A percentile compares a stretch with the other conserved stretches of the same genome.
Conservation (phyloP, 1,284 basidiomycete genomes). For the Naganishia sp. region DNA sequence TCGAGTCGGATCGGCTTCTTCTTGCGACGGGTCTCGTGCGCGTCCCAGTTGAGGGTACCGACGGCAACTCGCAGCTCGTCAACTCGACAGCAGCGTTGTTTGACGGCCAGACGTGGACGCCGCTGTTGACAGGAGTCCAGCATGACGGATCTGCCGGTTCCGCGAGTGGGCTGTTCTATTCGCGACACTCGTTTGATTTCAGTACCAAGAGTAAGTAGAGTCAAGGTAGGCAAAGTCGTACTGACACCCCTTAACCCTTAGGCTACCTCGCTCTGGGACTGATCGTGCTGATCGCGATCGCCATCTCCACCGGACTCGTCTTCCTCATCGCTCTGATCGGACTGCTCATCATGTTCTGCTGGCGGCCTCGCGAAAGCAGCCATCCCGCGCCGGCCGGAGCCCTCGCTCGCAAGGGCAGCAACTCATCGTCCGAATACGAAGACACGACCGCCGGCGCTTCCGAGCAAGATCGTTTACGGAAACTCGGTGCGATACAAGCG, state of each 20-base stretch:
- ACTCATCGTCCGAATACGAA: constrained; percentile 68
- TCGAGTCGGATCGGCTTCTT: constrained; percentile 84
- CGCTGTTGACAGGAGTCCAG: constrained; percentile 75
- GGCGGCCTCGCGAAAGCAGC: constrained; percentile 60
- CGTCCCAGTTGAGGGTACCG: constrained; percentile 49
- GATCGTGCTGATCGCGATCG: constrained; percentile 95
- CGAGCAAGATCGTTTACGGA: constrained; percentile 50
- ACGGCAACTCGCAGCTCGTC: constrained; percentile 57
- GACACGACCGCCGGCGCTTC: constrained; percentile 45
- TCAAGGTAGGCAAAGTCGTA: constrained; percentile 14
- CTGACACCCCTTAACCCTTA: constrained; percentile 43
- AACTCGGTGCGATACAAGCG: constrained; percentile 60
- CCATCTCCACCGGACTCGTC: constrained; percentile 91
- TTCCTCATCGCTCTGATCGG: constrained; percentile 86
- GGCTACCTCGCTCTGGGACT: constrained; percentile 87
- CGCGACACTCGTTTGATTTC: constrained; percentile 74
- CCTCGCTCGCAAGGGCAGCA: constrained; percentile 50
- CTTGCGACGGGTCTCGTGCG: constrained; percentile 81
- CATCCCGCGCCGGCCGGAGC: constrained; percentile 32
- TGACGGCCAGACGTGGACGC: constrained; percentile 80
- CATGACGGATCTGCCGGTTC: constrained; percentile 69
- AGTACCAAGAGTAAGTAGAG: constrained; percentile 64
- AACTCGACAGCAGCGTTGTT: constrained; percentile 81
- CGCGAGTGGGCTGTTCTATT: constrained; percentile 78
- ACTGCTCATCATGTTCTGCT: constrained; percentile 79